Percentiles rank a stretch among this genome's conserved stretches.
Evolutionary conservation across 306 rosid genomes (phyloP).

Genomic region (Glycine soja): DNA sequence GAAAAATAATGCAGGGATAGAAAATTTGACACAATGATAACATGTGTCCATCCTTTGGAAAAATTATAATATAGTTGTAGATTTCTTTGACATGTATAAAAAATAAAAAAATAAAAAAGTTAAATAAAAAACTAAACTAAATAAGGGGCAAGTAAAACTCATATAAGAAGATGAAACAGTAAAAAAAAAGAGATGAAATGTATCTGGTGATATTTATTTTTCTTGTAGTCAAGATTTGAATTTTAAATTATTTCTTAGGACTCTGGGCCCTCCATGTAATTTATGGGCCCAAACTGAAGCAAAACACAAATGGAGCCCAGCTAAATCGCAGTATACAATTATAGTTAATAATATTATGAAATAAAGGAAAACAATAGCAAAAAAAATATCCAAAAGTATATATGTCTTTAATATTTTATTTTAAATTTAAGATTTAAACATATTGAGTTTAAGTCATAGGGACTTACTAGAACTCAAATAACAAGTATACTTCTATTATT

Average conservation of each 20-base stretch:
- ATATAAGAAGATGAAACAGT: not conserved
- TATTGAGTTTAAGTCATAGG: not conserved
- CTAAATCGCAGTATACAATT: not conserved
- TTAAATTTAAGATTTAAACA: too few species aligned
- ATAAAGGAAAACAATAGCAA: not conserved
- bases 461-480: not conserved
- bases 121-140: too few species aligned
- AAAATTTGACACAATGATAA: too few species aligned
- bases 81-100: too few species aligned
- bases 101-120: too few species aligned
- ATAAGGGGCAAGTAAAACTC: not conserved
- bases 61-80: too few species aligned
- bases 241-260: too few species aligned
- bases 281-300: not conserved
- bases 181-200: too few species aligned
- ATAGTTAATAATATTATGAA: not conserved
- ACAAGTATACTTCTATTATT: not conserved
- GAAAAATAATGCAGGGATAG: too few species aligned
- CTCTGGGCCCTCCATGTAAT: not conserved
- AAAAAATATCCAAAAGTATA: not conserved
- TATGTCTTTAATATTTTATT: too few species aligned
- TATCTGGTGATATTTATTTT: not conserved
- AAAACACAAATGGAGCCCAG: not conserved
- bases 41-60: too few species aligned
- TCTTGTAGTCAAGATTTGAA: too few species aligned